Evolutionary conservation across 75 land plant species (phyloP).

Genomic region (Azolla pinnata): DNA sequence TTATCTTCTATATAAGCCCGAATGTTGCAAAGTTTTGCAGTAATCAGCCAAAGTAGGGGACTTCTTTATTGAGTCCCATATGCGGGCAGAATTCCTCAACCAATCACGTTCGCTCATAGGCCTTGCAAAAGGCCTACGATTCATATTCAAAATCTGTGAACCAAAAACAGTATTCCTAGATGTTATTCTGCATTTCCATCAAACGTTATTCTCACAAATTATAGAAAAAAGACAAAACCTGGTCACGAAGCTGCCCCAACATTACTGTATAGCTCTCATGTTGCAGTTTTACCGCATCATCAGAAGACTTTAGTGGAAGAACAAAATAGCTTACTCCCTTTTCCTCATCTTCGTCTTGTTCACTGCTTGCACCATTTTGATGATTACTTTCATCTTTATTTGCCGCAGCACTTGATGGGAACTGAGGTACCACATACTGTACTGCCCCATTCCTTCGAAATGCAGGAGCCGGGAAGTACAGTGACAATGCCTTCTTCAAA

Average conservation of each 20-base stretch:
- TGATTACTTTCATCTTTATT: neutral
- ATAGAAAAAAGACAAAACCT: slow-evolving; percentile 33
- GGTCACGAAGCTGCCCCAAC: slow-evolving; percentile 55
- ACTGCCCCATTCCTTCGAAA: slow-evolving; percentile 33
- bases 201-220: neutral
- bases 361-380: slow-evolving; percentile 1
- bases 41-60: slow-evolving; percentile 82
- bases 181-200: neutral
- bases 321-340: slow-evolving; percentile 36
- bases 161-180: neutral
- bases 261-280: slow-evolving; percentile 48
- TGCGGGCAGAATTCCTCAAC: slow-evolving; percentile 75
- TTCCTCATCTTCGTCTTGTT: slow-evolving; percentile 5
- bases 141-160: slow-evolving; percentile 60
- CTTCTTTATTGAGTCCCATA: slow-evolving; percentile 82
- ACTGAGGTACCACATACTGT: slow-evolving; percentile 26
- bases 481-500: slow-evolving; percentile 47
- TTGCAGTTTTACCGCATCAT: slow-evolving; percentile 33
- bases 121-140: slow-evolving; percentile 48
- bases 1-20: slow-evolving; percentile 54
- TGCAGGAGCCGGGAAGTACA: slow-evolving; percentile 51
- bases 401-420: neutral
- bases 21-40: slow-evolving; percentile 53
- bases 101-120: slow-evolving; percentile 82
- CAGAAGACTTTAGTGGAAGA: slow-evolving; percentile 41